These are phyloP conservation scores for Priceomyces carsonii DNA, from an alignment of 805 yeast genomes.

Conservation along the genomic window DNA sequence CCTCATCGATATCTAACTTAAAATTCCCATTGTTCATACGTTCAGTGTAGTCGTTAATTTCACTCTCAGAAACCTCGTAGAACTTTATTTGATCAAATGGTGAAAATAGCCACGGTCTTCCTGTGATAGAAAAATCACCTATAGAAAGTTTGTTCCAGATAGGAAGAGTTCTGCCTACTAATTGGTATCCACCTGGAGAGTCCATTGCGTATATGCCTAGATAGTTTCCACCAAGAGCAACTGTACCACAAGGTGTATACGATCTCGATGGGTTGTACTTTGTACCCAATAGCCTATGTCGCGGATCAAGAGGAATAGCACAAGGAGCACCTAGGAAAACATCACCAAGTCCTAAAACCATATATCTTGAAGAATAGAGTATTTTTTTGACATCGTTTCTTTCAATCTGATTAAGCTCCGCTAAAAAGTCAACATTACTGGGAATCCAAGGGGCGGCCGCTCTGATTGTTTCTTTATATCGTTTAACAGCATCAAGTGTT, in stretches of 20 bases:
- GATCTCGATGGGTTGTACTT: constrained; percentile 97
- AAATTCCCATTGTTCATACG: constrained; percentile 81
- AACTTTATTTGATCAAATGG: constrained; percentile 95
- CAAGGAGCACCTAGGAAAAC: constrained; percentile 98
- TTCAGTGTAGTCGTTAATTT: constrained; percentile 68
- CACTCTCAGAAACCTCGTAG: constrained; percentile 86
- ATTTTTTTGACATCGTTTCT: constrained; percentile 78
- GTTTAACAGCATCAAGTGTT: constrained; percentile 83
- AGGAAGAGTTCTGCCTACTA: constrained; percentile 95
- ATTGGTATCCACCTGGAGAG: constrained; percentile 97
- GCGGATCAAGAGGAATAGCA: constrained; percentile 96
- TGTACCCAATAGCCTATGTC: constrained; percentile 88
- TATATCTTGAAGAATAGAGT: constrained; percentile 83
- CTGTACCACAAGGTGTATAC: constrained; percentile 94
- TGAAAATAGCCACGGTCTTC: constrained; percentile 80
- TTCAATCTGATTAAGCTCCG: constrained; percentile 78
- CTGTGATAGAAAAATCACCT: constrained; percentile 58
- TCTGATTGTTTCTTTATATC: constrained; percentile 93
- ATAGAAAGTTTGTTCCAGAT: constrained; percentile 93
- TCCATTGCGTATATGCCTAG: constrained; percentile 98
- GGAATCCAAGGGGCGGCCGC: constrained; percentile 97
- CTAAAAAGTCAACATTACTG: constrained; percentile 93
- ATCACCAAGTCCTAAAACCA: constrained; percentile 95
- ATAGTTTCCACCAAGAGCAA: constrained; percentile 97
- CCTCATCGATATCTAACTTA: constrained; percentile 69